These are phyloP conservation scores for Platismatia glauca DNA, from an alignment of 495 filamentous ascomycete genomes.

Conservation along the genomic window DNA sequence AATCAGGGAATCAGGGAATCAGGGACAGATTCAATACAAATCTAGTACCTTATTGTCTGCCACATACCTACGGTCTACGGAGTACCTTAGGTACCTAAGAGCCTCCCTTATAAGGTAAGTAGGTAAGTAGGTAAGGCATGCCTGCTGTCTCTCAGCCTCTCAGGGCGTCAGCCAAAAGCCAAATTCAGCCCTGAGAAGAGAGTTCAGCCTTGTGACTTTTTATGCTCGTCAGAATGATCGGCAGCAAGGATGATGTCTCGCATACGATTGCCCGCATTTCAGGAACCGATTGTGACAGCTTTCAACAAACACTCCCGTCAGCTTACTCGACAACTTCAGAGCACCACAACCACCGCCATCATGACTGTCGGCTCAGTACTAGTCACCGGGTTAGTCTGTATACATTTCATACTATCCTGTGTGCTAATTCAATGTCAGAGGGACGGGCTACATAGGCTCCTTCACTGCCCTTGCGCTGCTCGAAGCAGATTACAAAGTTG, in stretches of 20 bases:
- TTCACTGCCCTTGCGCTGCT: conserved; percentile 91
- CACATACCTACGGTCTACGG: too few relatives aligned
- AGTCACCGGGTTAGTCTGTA: conserved; percentile 68
- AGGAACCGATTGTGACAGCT: neutral
- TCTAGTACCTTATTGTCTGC: too few relatives aligned
- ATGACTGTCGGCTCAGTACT: conserved; percentile 83
- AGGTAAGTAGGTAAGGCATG: too few relatives aligned
- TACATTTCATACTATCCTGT: neutral
- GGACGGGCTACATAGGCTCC: conserved; percentile 97
- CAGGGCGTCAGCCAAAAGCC: too few relatives aligned
- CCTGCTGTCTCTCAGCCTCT: too few relatives aligned
- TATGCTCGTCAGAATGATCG: neutral
- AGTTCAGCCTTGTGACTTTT: too few relatives aligned
- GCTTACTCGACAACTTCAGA: neutral
- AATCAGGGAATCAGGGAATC: too few relatives aligned
- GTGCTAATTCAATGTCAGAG: conserved; percentile 45
- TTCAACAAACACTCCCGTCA: neutral
- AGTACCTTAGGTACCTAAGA: too few relatives aligned
- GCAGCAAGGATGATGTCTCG: neutral
- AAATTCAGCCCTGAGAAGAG: too few relatives aligned
- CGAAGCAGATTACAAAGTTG: conserved; percentile 87
- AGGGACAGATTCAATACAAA: too few relatives aligned
- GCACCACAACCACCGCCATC: conserved; percentile 22
- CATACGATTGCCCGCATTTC: neutral
- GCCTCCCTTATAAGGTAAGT: too few relatives aligned